Evolutionary conservation across 1,284 basidiomycete genomes (phyloP), one percentile per base, ranked within the genome.

Genomic region (Pterulicium gracile): DNA sequence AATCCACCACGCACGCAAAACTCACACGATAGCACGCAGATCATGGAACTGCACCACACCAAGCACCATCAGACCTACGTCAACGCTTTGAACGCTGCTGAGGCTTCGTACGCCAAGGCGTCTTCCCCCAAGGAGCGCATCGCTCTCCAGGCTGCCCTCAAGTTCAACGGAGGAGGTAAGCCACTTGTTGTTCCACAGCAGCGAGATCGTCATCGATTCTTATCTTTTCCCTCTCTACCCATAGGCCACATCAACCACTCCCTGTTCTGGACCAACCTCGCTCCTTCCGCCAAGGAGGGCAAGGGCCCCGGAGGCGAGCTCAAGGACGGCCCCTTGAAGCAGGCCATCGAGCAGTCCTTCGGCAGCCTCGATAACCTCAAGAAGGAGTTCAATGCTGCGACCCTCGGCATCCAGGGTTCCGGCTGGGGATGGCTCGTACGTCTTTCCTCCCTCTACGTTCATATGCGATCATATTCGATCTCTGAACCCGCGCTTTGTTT

Each of bases 341-440:
- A 74, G 13, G 83, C 81, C 45, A 77, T 94, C 56, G 66, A 71
- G 13, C 61, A 69, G 13, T 59, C 68, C 39, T 94, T 84, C 58
- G 89, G 88, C 51, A 72, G 73, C 39, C 58, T 91, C 52, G 87
- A 93, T 1, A 68, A 66, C 46, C 61, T 89, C 50, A 77, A 79
- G 65, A 73, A 72, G 54, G 67, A 77, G 53, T 81, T 88, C 68
- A 88, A 85, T 61, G 62, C 83, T n/a, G 72, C 77, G 35, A 87
- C 90, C 39, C 76, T 79, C 45, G 84, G 68, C 43, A 89, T 95
- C 55, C 92, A 93, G 64, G 92, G 91, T 42, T 90, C 87, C 46
- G 90, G 91, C 49, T 95, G 91, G 92, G 88, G 85, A 51, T 95
- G 92, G 91, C 75, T 94, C 59, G 86, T 86, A 56, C 56, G 80